Base-by-base conservation (phyloP, 352 stramenopile genomes). In the Globisporangium parvum region DNA sequence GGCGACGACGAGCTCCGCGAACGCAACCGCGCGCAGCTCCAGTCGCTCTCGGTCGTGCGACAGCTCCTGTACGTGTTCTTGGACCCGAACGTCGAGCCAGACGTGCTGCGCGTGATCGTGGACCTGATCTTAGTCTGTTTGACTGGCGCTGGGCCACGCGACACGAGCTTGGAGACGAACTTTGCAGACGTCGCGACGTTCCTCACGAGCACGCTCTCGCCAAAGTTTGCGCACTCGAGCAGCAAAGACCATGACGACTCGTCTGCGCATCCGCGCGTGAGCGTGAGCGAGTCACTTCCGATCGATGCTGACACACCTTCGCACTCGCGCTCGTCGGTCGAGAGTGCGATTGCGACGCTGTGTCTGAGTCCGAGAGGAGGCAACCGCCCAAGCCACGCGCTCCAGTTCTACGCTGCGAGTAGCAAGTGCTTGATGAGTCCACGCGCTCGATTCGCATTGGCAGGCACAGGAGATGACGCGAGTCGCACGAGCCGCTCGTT, bases 61-160 rank as follows among this genome's bases (percentile, higher is more conserved):
- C 80, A 91, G 47, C 51, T 91, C 9, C 41, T 91, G n/a, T 85
- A 85, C 50, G 78, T 88, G 4, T 75, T 91, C 28, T 57, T 88
- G 28, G 76, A 88, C 47, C 53, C 67, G n/a, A 67, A 69, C 3
- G 65, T 85, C n/a, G 69, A 75, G 9, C 39, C 26, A 2, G 70
- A 82, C 26, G 62, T 88, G 40, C 62, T 85, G 12, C 71, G 72
- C 6, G 67, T 91, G 24, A 80, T 91, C 53, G 77, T 65, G 8
- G 77, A 88, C 50, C 62, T 91, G 12, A 69, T 91, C 40, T 58
- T 91, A 8, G 78, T 91, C 1, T 88, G 80, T 18, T 65, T 91
- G 53, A 87, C 75, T 6, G 70, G 70, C 20, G 63, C 55, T 17
- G 65, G 44, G n/a, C 47, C 44, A 6, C 62, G 63, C 37, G 63